A percentile compares a stretch with the other conserved stretches of the same genome.
Conservation (phyloP, 2,329 filamentous ascomycete species). For the Sarocladium strictum region DNA sequence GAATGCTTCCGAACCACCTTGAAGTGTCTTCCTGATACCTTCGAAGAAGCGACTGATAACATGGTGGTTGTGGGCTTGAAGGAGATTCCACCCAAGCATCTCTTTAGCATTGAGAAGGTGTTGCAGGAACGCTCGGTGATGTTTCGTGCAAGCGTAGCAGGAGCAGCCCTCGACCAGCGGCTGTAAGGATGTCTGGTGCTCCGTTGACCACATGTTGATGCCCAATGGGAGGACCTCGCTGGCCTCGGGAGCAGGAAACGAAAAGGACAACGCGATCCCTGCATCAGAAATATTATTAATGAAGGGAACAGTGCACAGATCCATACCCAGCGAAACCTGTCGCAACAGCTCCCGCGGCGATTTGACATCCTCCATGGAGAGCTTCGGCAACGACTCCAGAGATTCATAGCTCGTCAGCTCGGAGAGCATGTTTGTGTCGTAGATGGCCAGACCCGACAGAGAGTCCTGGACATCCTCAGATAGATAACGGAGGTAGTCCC, state of each 20-base stretch:
- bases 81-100: slow-evolving; percentile 91
- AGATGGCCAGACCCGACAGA: slow-evolving; percentile 69
- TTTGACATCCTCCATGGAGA: slow-evolving; percentile 64
- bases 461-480: slow-evolving; percentile 51
- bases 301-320: slow-evolving; percentile 75
- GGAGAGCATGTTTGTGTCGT: slow-evolving; percentile 63
- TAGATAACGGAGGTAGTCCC: slow-evolving; percentile 71
- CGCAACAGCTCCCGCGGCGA: slow-evolving; percentile 73
- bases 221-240: slow-evolving; percentile 49
- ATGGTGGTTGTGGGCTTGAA: slow-evolving; percentile 88
- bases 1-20: slow-evolving; percentile 50
- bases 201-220: slow-evolving; percentile 67
- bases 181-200: slow-evolving; percentile 54
- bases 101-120: slow-evolving; percentile 87
- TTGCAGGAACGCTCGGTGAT: slow-evolving; percentile 82
- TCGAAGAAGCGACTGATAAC: slow-evolving; percentile 68
- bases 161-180: slow-evolving; percentile 60
- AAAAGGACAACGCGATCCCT: slow-evolving; percentile 77
- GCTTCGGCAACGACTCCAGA: slow-evolving; percentile 59
- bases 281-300: slow-evolving; percentile 70
- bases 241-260: slow-evolving; percentile 51
- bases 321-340: slow-evolving; percentile 70
- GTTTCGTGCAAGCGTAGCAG: slow-evolving; percentile 78
- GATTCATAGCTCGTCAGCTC: slow-evolving; percentile 51
- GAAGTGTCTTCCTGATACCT: slow-evolving; percentile 60